Conservation (phyloP, 805 yeast genomes). For the Lachancea nothofagi region DNA sequence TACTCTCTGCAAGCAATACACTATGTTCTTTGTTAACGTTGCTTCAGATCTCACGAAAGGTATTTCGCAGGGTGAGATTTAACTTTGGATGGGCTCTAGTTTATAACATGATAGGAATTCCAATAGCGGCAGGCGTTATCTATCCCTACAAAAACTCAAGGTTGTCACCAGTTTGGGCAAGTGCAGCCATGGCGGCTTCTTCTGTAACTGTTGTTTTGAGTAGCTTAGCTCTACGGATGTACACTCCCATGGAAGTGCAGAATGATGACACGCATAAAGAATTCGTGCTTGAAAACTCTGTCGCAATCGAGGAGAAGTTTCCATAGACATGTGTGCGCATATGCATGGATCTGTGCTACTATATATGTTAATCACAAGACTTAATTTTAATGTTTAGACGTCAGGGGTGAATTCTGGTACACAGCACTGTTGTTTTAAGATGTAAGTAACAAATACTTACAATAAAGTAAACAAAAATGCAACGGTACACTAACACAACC, state of each 20-base stretch:
- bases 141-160: slow-evolving; percentile 51
- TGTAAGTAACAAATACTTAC: no score
- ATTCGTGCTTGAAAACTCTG: background rate
- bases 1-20: slow-evolving; percentile 50
- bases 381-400: no score
- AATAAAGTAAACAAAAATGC: no score
- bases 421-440: no score
- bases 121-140: slow-evolving; percentile 63
- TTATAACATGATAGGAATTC: slow-evolving; percentile 52
- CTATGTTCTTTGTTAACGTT: slow-evolving; percentile 49
- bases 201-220: slow-evolving; percentile 54
- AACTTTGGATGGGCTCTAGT: slow-evolving; percentile 57
- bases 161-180: slow-evolving; percentile 59
- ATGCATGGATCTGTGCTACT: background rate
- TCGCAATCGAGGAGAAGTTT: background rate
- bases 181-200: slow-evolving; percentile 60
- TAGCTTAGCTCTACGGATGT: slow-evolving; percentile 47
- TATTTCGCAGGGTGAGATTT: slow-evolving; percentile 48
- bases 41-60: slow-evolving; percentile 45
- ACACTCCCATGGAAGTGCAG: slow-evolving; percentile 33
- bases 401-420: no score
- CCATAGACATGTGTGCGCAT: background rate
- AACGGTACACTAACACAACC: no score
- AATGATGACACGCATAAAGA: slow-evolving; percentile 10
- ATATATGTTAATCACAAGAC: no score